Conservation (phyloP, 23 red algal genomes). For the Gracilaria domingensis region DNA sequence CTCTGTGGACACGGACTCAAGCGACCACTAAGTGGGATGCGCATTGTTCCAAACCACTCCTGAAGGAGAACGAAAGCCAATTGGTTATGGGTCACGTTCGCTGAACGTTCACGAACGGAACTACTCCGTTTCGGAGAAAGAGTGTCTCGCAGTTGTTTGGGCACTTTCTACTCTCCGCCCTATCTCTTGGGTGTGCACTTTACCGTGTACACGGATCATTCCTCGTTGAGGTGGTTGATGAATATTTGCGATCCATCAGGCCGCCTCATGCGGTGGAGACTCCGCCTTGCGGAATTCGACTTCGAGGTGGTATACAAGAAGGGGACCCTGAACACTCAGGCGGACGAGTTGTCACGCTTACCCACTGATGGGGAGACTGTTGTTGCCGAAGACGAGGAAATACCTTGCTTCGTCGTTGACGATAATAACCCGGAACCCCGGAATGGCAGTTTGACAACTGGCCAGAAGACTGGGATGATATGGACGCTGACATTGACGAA, state of each 20-base stretch:
- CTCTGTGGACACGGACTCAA: constrained; percentile 3
- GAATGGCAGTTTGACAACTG: too few species aligned
- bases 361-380: neutral
- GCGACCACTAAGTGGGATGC: constrained; percentile 14
- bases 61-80: neutral
- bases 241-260: constrained; percentile 31
- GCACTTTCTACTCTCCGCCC: constrained; percentile 21
- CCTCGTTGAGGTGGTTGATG: constrained; percentile 32
- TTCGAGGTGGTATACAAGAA: constrained; percentile 33
- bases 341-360: constrained; percentile 17
- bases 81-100: constrained; percentile 20
- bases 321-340: constrained; percentile 7
- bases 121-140: constrained; percentile 29
- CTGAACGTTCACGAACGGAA: constrained; percentile 29
- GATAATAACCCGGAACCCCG: too few species aligned
- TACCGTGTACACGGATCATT: constrained; percentile 38
- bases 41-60: constrained; percentile 18
- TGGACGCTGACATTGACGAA: neutral
- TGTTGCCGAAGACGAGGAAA: neutral
- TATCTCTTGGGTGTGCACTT: constrained; percentile 7
- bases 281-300: constrained; percentile 22
- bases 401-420: neutral
- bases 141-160: constrained; percentile 42
- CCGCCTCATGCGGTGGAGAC: constrained; percentile 35
- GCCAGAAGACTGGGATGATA: too few species aligned